These are phyloP conservation scores for Neofusicoccum sp. DNA, from an alignment of 2,329 filamentous ascomycete genomes.

Conservation along the genomic window DNA sequence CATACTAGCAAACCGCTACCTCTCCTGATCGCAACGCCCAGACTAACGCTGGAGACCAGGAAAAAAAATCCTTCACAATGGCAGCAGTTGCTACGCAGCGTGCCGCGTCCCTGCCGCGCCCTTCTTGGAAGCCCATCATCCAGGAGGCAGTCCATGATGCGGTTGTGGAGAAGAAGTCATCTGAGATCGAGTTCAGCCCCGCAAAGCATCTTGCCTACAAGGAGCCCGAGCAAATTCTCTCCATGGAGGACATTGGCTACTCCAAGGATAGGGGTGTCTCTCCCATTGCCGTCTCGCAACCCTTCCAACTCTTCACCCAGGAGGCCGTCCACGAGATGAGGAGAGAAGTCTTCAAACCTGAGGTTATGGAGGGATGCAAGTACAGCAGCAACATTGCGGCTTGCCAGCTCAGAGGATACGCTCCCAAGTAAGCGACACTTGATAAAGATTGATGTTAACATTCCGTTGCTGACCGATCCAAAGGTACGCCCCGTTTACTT, in stretches of 20 bases:
- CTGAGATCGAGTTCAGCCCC: conserved; percentile 52
- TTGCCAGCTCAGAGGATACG: conserved; percentile 60
- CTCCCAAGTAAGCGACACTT: conserved; percentile 54
- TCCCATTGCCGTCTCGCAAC: conserved; percentile 64
- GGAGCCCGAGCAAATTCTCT: conserved; percentile 54
- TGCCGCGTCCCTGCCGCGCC: conserved; percentile 32
- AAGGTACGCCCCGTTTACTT: conserved; percentile 66
- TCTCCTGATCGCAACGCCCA: conserved; percentile 2
- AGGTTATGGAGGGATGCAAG: conserved; percentile 59
- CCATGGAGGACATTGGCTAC: conserved; percentile 65
- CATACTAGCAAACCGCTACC: background rate
- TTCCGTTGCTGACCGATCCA: conserved; percentile 15
- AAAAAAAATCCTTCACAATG: conserved; percentile 26
- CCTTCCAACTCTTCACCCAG: conserved; percentile 64
- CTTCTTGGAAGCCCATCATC: conserved; percentile 39
- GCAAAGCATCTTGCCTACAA: conserved; percentile 59
- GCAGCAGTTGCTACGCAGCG: conserved; percentile 34
- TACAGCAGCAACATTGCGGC: conserved; percentile 62
- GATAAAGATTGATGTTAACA: background rate
- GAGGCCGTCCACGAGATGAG: conserved; percentile 66
- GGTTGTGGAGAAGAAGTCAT: conserved; percentile 24
- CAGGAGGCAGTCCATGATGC: conserved; percentile 26
- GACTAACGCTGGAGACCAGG: background rate
- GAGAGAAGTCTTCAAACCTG: conserved; percentile 60
- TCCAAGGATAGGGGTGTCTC: conserved; percentile 61